phyloP scores from a whole-genome alignment of 2,329 filamentous ascomycete species.

The Aspergillus sp. region DNA sequence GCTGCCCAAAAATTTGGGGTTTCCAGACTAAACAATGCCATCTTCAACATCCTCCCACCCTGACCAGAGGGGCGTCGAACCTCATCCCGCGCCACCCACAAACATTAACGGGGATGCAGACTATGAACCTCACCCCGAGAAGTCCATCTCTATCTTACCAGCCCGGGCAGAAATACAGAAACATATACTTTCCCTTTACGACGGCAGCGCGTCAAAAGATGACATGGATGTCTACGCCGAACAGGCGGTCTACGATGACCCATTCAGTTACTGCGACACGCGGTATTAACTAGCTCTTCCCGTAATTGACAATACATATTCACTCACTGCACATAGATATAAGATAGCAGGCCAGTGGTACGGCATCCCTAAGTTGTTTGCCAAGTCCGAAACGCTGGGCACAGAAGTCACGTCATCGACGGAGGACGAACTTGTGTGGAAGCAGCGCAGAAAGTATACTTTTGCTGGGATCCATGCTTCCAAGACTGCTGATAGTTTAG shows the following conservation, averaged over 20 bases:
- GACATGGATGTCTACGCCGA: slow-evolving; percentile 15
- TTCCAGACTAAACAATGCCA: slow-evolving; percentile 3
- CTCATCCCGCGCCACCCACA: slow-evolving; percentile 6
- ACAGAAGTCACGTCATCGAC: slow-evolving; percentile 5
- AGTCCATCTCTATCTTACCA: slow-evolving; percentile 9
- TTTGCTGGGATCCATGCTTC: slow-evolving; percentile 4
- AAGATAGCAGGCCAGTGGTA: slow-evolving; percentile 17
- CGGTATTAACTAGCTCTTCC: neutral
- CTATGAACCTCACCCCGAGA: slow-evolving; percentile 7
- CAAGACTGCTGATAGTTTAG: slow-evolving; percentile 11
- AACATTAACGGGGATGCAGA: neutral
- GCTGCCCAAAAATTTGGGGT: neutral
- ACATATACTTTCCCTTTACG: slow-evolving; percentile 10
- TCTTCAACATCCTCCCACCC: slow-evolving; percentile 10
- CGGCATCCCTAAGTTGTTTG: slow-evolving; percentile 13
- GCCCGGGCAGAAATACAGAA: slow-evolving; percentile 1
- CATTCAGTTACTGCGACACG: slow-evolving; percentile 16
- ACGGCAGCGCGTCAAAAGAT: slow-evolving; percentile 8
- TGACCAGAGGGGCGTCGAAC: slow-evolving; percentile 4
- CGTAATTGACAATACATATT: too few relatives aligned
- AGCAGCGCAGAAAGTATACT: slow-evolving; percentile 12
- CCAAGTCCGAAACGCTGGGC: slow-evolving; percentile 10
- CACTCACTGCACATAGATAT: neutral
- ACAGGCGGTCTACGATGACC: slow-evolving; percentile 14
- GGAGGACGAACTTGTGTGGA: slow-evolving; percentile 10